Percentiles rank a stretch among this genome's conserved stretches.
phyloP scores from a whole-genome alignment of 768 basidiomycete genomes.

The Solioccasus polychromus region DNA sequence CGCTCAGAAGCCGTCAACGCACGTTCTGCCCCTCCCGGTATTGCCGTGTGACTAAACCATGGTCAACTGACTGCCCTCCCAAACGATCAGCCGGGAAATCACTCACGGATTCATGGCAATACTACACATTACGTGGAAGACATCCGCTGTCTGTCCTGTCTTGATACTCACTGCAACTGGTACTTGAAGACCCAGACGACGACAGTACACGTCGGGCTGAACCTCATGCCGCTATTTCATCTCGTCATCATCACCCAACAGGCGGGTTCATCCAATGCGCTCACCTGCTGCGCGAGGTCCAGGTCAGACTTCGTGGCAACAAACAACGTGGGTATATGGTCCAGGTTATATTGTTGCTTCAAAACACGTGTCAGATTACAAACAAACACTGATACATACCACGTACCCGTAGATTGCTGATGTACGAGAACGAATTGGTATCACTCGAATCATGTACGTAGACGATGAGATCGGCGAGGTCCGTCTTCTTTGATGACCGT shows the following conservation, averaged over 20 bases:
- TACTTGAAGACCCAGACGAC: constrained; percentile 83
- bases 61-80: constrained; percentile 9
- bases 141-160: constrained; percentile 79
- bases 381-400: not conserved
- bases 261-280: constrained; percentile 13
- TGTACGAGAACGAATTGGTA: constrained; percentile 98
- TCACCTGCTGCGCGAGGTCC: constrained; percentile 90
- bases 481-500: constrained; percentile 86
- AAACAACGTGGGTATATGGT: constrained; percentile 93
- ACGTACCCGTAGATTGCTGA: constrained; percentile 89
- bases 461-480: constrained; percentile 89
- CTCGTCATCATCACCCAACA: constrained; percentile 5
- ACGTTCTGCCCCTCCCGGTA: constrained; percentile 83
- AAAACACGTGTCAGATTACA: constrained; percentile 17
- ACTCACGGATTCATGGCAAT: constrained; percentile 88
- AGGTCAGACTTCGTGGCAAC: constrained; percentile 99
- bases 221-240: constrained; percentile 87
- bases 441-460: constrained; percentile 98
- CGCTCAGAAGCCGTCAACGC: constrained; percentile 67
- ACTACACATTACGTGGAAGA: constrained; percentile 81
- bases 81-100: constrained; percentile 3
- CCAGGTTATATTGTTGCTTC: constrained; percentile 95
- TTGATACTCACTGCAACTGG: constrained; percentile 93
- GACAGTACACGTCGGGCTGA: constrained; percentile 95
- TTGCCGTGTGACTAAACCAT: constrained; percentile 50